Percentiles rank a stretch among this genome's conserved stretches.
Evolutionary conservation across 2,329 filamentous ascomycete genomes (phyloP).

Genomic region (Colletotrichum trifolii): DNA sequence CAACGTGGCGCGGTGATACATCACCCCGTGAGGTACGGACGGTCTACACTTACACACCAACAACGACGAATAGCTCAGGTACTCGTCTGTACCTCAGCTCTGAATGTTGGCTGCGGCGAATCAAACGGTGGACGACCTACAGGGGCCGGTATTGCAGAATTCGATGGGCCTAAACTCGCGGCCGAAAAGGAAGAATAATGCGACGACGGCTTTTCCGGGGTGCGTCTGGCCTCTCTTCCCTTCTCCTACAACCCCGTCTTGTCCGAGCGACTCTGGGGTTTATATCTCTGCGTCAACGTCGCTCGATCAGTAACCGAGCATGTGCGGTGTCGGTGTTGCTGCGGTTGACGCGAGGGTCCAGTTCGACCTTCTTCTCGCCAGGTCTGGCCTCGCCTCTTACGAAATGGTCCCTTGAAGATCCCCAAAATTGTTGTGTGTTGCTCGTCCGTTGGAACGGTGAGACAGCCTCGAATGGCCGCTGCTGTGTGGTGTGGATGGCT

Average conservation of each 20-base stretch:
- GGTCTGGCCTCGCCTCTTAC: background rate
- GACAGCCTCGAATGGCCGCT: background rate
- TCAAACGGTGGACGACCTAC: constrained; percentile 1
- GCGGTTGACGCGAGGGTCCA: background rate
- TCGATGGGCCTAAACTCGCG: constrained; percentile 11
- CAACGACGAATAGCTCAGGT: background rate
- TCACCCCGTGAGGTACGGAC: too few species aligned
- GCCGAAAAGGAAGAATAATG: constrained; percentile 18
- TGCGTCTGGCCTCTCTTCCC: constrained; percentile 27
- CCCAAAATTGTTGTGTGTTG: background rate
- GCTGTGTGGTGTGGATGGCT: constrained; percentile 14
- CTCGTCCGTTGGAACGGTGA: background rate
- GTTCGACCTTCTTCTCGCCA: background rate
- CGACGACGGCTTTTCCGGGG: constrained; percentile 32
- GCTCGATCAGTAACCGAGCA: background rate
- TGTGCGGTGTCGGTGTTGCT: background rate
- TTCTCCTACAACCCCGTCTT: constrained; percentile 18
- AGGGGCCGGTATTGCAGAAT: constrained; percentile 22
- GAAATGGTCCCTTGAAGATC: background rate
- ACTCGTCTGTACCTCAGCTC: constrained; percentile 15
- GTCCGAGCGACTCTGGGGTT: constrained; percentile 27
- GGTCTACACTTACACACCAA: too few species aligned
- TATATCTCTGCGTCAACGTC: background rate
- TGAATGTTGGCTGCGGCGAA: constrained; percentile 9
- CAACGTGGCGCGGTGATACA: background rate